Base-by-base conservation (phyloP, 176 grass and related monocot genomes). In the Carex parvula region DNA sequence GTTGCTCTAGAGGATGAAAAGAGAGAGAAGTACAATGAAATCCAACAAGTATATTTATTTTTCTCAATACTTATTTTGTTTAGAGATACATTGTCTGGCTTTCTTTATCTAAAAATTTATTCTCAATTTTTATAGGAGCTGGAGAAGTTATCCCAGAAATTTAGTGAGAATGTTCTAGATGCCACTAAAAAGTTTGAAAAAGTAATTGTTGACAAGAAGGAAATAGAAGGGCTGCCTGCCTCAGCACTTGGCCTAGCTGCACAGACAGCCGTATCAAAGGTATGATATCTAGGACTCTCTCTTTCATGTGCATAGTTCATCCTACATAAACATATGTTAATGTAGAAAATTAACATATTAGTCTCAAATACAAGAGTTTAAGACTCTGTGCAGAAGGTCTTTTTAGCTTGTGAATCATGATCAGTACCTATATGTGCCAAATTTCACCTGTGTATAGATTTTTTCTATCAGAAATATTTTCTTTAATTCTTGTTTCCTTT, bases 131-230 rank as follows among this genome's bases (percentile, higher is more conserved):
- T 92, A 52, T 86, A 98, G 95, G 92, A 98, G 37, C 91, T 98
- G 87, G 95, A 98, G 79, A 98, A 95, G 69, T 61, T 98, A 46
- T 82, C 92, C 14, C 87, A 93, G 50, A 98, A 98, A 82, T 98
- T 98, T 70, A 98, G 91, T 71, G 95, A 98, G 75, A 98, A 98
- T 85, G 91, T 98, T 67, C 77, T 98, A 80, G 95, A 98, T 44
- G 92, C 92, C 78, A 98, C 95, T 73, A 98, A 98, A 83, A 95
- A 90, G 80, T 98, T 93, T 24, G 91, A 98, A 86, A 98, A 92
- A 81, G 81, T 98, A 74, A 88, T 98, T 82, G 91, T 79, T 1
- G 92, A 98, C 56, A 98, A 95, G 85, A 93, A 93, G 6, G 92
- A 98, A 89, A 85, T 98, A 78, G 92, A 95, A 4, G 95, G 92